phyloP scores from a whole-genome alignment of 345 rosid genomes.

The Psidium guajava region DNA sequence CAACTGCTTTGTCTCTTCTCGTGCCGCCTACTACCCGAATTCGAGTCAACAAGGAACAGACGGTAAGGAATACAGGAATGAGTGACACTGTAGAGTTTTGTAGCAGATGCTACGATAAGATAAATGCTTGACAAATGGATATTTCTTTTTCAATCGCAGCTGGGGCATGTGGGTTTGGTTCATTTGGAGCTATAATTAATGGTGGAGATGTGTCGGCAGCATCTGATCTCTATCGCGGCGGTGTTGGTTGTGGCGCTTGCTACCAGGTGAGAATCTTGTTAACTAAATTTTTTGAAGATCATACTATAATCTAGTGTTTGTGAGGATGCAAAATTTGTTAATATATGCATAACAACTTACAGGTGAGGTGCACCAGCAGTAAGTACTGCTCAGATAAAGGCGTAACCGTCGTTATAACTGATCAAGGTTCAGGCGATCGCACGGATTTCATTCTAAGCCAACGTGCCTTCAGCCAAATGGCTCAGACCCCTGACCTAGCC shows the following conservation, averaged over 20 bases:
- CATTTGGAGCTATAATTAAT: conserved; percentile 57
- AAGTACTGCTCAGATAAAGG: conserved; percentile 47
- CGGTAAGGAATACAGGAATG: conserved; percentile 15
- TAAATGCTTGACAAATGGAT: background rate
- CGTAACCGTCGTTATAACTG: conserved; percentile 43
- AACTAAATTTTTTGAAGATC: background rate
- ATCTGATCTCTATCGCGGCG: conserved; percentile 46
- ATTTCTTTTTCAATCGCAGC: conserved; percentile 12
- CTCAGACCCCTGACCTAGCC: conserved; percentile 42
- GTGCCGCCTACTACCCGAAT: conserved; percentile 46
- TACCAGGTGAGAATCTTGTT: conserved; percentile 32
- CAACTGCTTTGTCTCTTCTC: conserved; percentile 38
- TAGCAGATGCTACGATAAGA: background rate
- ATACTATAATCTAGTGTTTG: background rate
- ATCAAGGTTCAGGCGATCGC: conserved; percentile 32
- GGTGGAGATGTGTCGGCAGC: conserved; percentile 65
- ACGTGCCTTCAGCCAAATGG: conserved; percentile 46
- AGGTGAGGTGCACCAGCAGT: conserved; percentile 56
- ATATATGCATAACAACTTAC: background rate
- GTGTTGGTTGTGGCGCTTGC: conserved; percentile 75
- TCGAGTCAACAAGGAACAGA: conserved; percentile 46
- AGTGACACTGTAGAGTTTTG: background rate
- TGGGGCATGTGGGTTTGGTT: conserved; percentile 60
- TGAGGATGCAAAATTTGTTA: background rate
- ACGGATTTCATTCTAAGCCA: conserved; percentile 56